Percentiles rank a stretch among this genome's conserved stretches.
Evolutionary conservation across 2,329 filamentous ascomycete species (phyloP).

Genomic region (Aspergillus ibericus): DNA sequence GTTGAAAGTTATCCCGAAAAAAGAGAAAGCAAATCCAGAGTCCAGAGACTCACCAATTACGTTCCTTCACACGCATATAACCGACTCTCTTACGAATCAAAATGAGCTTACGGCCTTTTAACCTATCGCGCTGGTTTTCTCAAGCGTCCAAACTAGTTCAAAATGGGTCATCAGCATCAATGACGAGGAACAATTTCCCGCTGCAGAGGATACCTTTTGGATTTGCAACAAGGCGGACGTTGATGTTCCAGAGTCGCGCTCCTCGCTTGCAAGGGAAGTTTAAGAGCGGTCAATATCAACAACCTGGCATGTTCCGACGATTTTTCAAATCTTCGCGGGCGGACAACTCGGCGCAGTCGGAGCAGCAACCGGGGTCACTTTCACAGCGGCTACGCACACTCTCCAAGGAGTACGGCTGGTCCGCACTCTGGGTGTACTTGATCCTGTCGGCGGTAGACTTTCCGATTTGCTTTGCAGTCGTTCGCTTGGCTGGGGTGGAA

Average conservation of each 20-base stretch:
- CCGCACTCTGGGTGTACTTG: slow-evolving; percentile 88
- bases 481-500: slow-evolving; percentile 79
- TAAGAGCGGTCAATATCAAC: neutral
- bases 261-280: neutral
- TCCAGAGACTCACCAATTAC: neutral
- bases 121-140: slow-evolving; percentile 24
- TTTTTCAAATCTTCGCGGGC: slow-evolving; percentile 29
- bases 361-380: slow-evolving; percentile 51
- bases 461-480: slow-evolving; percentile 89
- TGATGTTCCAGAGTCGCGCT: neutral
- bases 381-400: slow-evolving; percentile 77
- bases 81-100: neutral
- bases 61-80: neutral
- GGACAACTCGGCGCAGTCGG: slow-evolving; percentile 17
- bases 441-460: slow-evolving; percentile 83
- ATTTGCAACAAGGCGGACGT: neutral
- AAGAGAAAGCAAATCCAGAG: neutral
- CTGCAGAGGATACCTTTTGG: neutral
- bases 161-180: slow-evolving; percentile 6
- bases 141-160: slow-evolving; percentile 17
- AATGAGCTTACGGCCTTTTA: slow-evolving; percentile 14
- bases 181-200: neutral
- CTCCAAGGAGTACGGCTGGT: slow-evolving; percentile 90
- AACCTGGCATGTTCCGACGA: slow-evolving; percentile 11
- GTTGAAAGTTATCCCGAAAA: neutral